A percentile compares a stretch with the other conserved stretches of the same genome.
phyloP scores from a whole-genome alignment of 2,329 filamentous ascomycete genomes.

The Alternaria brassicae region DNA sequence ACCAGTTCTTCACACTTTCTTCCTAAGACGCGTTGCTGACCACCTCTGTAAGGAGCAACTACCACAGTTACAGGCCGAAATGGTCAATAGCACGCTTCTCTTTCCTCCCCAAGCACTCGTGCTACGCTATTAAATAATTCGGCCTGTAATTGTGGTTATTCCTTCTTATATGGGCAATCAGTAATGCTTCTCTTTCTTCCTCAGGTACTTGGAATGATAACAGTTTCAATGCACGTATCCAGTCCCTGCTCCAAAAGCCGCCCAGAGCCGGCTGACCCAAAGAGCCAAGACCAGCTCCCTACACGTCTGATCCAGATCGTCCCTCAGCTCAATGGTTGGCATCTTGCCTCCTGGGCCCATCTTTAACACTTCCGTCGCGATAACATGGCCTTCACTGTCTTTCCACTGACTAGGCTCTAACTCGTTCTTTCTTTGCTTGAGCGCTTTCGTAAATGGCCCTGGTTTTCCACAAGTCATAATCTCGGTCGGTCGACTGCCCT shows the following conservation, averaged over 20 bases:
- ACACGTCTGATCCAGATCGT: constrained; percentile 32
- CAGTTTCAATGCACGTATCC: constrained; percentile 2
- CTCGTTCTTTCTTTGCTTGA: constrained; percentile 26
- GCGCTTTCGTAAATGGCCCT: constrained; percentile 15
- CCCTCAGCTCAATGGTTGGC: constrained; percentile 31
- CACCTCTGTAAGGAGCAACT: no score
- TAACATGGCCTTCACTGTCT: constrained; percentile 25
- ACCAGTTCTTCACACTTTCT: background rate
- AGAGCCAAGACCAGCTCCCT: constrained; percentile 33
- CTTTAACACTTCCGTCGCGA: constrained; percentile 32
- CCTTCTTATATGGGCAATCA: no score
- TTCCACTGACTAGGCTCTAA: constrained; percentile 31
- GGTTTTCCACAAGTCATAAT: constrained; percentile 34
- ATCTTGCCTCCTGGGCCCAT: constrained; percentile 24
- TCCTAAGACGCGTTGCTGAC: no score
- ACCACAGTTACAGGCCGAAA: no score
- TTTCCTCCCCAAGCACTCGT: no score
- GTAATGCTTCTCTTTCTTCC: no score
- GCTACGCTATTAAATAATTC: no score
- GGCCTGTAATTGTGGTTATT: no score
- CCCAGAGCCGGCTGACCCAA: constrained; percentile 36
- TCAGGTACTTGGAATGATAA: background rate
- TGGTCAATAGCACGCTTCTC: no score
- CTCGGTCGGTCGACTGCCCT: constrained; percentile 18
- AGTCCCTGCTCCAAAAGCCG: constrained; percentile 29